Evolutionary conservation across 306 rosid genomes (phyloP).

Genomic region (Medicago lupulina): DNA sequence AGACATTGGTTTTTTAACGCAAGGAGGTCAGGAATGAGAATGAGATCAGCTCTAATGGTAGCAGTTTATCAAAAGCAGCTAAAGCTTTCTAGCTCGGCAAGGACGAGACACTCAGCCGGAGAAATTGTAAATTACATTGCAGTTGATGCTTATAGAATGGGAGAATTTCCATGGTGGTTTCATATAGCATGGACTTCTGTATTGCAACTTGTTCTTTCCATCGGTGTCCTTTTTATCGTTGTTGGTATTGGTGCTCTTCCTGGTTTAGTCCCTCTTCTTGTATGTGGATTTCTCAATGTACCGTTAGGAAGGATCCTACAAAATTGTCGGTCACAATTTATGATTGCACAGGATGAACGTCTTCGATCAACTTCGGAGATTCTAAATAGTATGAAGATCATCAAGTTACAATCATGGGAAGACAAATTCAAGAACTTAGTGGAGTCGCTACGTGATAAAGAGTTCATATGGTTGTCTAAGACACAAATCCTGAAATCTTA

Average conservation of each 20-base stretch:
- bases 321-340: neutral
- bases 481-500: constrained; percentile 50
- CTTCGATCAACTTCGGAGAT: neutral
- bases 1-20: neutral
- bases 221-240: neutral
- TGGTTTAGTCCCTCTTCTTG: neutral
- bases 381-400: neutral
- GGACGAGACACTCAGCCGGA: neutral
- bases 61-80: neutral
- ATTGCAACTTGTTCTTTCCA: constrained; percentile 15
- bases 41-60: neutral
- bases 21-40: neutral
- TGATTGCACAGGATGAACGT: neutral
- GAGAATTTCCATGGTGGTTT: constrained; percentile 86
- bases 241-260: neutral
- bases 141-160: constrained; percentile 82
- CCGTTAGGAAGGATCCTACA: neutral
- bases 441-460: constrained; percentile 55
- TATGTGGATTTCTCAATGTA: neutral
- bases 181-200: constrained; percentile 58
- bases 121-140: neutral
- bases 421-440: constrained; percentile 62
- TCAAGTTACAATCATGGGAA: constrained; percentile 58
- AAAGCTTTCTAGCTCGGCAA: neutral
- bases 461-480: constrained; percentile 19